Evolutionary conservation across 1,284 basidiomycete genomes (phyloP).

Genomic region (Boletus hoseneyae): DNA sequence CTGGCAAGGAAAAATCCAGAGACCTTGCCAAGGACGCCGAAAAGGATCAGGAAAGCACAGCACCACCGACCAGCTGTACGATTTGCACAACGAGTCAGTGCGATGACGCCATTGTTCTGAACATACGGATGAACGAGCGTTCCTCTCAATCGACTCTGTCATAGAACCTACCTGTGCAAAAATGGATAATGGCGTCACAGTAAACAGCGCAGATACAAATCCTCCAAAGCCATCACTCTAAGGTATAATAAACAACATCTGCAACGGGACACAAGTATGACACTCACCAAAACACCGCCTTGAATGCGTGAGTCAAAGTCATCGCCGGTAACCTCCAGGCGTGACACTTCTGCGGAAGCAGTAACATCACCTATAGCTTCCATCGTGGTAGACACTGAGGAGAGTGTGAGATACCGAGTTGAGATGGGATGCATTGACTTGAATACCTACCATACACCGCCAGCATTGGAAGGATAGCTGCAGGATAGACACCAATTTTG

Average conservation of each 20-base stretch:
- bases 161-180: constrained; percentile 62
- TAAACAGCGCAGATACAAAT: constrained; percentile 75
- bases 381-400: constrained; percentile 66
- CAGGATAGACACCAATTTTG: constrained; percentile 75
- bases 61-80: constrained; percentile 71
- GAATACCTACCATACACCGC: constrained; percentile 64
- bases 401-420: too few relatives aligned
- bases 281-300: constrained; percentile 73
- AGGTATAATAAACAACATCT: neutral
- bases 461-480: constrained; percentile 80
- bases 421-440: too few relatives aligned
- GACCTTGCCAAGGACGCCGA: constrained; percentile 76
- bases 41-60: constrained; percentile 68
- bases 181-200: constrained; percentile 75
- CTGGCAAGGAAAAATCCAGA: constrained; percentile 76
- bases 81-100: constrained; percentile 76
- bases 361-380: constrained; percentile 88
- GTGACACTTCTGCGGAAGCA: constrained; percentile 79
- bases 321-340: constrained; percentile 61
- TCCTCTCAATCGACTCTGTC: too few relatives aligned
- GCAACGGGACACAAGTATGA: neutral
- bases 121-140: too few relatives aligned
- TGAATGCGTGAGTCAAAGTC: constrained; percentile 80
- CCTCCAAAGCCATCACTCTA: constrained; percentile 73
- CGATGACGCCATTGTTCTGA: constrained; percentile 79